Percentiles rank a stretch among this genome's conserved stretches.
These are phyloP conservation scores for Aspergillus tamarii DNA, from an alignment of 2,329 filamentous ascomycete genomes.

Conservation along the genomic window DNA sequence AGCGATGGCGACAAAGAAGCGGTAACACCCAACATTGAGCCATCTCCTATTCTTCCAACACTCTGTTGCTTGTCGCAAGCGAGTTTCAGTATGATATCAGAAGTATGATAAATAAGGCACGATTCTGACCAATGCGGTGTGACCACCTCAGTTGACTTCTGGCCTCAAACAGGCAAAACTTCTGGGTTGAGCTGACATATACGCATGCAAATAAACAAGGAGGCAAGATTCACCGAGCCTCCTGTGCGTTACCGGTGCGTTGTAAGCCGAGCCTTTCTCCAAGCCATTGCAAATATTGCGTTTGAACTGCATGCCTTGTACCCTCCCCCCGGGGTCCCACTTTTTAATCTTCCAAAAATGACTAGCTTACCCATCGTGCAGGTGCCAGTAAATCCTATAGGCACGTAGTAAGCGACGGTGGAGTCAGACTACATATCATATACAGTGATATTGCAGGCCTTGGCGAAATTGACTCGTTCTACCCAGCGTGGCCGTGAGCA, in stretches of 20 bases:
- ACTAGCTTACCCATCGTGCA: constrained; percentile 23
- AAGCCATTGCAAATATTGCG: constrained; percentile 1
- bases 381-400: constrained; percentile 17
- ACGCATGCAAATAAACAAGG: background rate
- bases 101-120: background rate
- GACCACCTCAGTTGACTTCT: background rate
- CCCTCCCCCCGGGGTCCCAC: constrained; percentile 10
- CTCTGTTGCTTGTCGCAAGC: background rate
- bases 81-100: constrained; percentile 8
- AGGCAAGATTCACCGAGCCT: constrained; percentile 5
- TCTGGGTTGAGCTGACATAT: background rate
- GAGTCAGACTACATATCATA: constrained; percentile 20
- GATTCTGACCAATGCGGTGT: constrained; percentile 12
- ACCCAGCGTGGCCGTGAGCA: constrained; percentile 9
- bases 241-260: constrained; percentile 13
- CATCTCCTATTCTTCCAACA: background rate
- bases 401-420: constrained; percentile 15
- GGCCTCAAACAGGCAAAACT: background rate
- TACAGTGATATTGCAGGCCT: constrained; percentile 18
- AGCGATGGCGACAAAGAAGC: background rate
- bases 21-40: background rate
- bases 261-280: background rate
- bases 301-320: constrained; percentile 1
- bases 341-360: constrained; percentile 19
- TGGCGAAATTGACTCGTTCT: constrained; percentile 19